Percentiles rank a stretch among this genome's conserved stretches.
These are phyloP conservation scores for Solanum etuberosum DNA, from an alignment of 257 asterid genomes.

Conservation along the genomic window DNA sequence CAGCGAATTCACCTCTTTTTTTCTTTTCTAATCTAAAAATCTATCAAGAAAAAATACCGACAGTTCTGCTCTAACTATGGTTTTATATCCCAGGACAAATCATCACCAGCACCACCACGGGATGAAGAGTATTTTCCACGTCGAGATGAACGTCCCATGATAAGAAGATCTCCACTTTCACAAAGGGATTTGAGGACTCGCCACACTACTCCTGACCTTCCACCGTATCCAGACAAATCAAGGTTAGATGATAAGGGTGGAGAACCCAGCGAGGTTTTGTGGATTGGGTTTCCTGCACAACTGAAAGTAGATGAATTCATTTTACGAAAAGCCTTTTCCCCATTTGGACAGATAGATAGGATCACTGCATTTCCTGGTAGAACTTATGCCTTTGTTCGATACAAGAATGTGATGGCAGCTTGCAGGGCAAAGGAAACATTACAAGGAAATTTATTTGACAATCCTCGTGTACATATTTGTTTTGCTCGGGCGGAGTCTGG, in stretches of 20 bases:
- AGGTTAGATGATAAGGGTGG: slow-evolving; percentile 42
- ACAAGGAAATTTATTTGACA: slow-evolving; percentile 81
- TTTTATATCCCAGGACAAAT: slow-evolving; percentile 65
- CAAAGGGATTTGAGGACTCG: slow-evolving; percentile 58
- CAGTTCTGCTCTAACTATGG: slow-evolving; percentile 17
- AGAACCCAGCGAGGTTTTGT: slow-evolving; percentile 86
- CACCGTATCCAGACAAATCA: slow-evolving; percentile 38
- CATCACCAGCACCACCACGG: slow-evolving; percentile 17
- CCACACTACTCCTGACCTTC: slow-evolving; percentile 36
- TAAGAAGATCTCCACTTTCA: slow-evolving; percentile 46
- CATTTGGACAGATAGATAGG: slow-evolving; percentile 81
- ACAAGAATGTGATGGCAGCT: slow-evolving; percentile 55
- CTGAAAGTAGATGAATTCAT: slow-evolving; percentile 73
- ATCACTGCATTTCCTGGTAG: slow-evolving; percentile 93
- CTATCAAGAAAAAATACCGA: not conserved
- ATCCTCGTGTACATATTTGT: slow-evolving; percentile 82
- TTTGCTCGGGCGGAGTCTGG: slow-evolving; percentile 73
- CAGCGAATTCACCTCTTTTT: not conserved
- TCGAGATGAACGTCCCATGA: slow-evolving; percentile 36
- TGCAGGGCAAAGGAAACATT: slow-evolving; percentile 72
- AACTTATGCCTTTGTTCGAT: slow-evolving; percentile 87
- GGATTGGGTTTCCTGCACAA: slow-evolving; percentile 92
- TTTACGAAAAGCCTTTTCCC: slow-evolving; percentile 74
- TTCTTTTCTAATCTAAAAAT: not conserved
- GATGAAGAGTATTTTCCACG: slow-evolving; percentile 44